Conservation (phyloP, 1,284 basidiomycete genomes). For the Puccinia polysora region DNA sequence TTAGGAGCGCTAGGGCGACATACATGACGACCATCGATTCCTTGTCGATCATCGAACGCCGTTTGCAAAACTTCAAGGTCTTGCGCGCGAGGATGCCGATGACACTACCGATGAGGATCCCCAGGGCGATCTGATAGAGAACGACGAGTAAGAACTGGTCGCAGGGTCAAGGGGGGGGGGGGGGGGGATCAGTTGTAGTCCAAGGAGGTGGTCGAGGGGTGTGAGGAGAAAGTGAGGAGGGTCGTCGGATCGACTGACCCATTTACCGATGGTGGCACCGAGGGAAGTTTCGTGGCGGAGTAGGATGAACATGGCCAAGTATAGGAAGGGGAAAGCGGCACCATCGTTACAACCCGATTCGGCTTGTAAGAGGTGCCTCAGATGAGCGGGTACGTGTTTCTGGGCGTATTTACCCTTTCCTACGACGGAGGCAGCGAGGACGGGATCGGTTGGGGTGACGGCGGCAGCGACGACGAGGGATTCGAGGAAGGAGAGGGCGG, state of each 20-base stretch:
- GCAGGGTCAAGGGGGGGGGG: constrained; percentile 65
- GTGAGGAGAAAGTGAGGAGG: constrained; percentile 27
- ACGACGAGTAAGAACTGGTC: constrained; percentile 51
- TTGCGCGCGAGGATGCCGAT: constrained; percentile 83
- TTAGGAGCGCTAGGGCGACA: constrained; percentile 68
- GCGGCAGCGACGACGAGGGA: constrained; percentile 85
- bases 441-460: constrained; percentile 93
- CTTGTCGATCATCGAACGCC: constrained; percentile 82
- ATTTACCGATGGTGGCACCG: constrained; percentile 58
- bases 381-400: constrained; percentile 93
- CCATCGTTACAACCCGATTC: constrained; percentile 77
- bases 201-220: background rate
- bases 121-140: constrained; percentile 77
- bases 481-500: constrained; percentile 76
- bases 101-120: constrained; percentile 70
- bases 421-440: constrained; percentile 69
- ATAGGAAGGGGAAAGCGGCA: constrained; percentile 87
- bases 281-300: constrained; percentile 67
- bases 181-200: constrained; percentile 48
- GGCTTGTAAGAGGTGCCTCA: constrained; percentile 84
- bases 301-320: constrained; percentile 82
- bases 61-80: constrained; percentile 90
- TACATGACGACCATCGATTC: constrained; percentile 90
- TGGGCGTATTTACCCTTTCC: constrained; percentile 92
- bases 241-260: constrained; percentile 30